Conservation (phyloP, 345 rosid species). For the Gossypium anomalum region DNA sequence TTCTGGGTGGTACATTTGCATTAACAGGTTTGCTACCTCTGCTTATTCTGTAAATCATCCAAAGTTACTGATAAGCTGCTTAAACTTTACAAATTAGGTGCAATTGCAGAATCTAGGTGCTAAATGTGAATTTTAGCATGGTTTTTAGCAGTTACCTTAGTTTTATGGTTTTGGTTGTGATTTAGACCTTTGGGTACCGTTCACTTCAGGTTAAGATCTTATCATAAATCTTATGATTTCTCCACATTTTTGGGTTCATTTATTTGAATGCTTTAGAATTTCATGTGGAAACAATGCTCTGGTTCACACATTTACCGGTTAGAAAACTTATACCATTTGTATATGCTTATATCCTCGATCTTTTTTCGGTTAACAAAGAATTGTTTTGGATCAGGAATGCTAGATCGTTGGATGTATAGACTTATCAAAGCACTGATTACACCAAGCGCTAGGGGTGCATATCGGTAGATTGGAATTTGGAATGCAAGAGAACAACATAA, state of each 20-base stretch:
- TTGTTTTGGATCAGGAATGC: slow-evolving; percentile 55
- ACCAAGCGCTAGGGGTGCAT: slow-evolving; percentile 32
- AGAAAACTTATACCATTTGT: not conserved
- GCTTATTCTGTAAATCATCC: not conserved
- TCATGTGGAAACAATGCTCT: not conserved
- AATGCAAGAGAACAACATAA: not conserved
- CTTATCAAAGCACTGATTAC: slow-evolving; percentile 59
- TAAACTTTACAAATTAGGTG: not conserved
- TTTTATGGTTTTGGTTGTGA: not conserved
- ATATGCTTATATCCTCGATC: not conserved
- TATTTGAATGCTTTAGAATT: not conserved
- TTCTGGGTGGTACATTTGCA: slow-evolving; percentile 96
- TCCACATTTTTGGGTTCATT: not conserved
- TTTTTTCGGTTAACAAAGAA: not conserved
- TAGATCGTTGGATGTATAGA: slow-evolving; percentile 97
- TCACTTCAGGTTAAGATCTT: not conserved
- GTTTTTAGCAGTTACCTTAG: not conserved
- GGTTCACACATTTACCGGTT: not conserved
- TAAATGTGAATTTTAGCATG: not conserved
- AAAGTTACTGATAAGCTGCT: not conserved
- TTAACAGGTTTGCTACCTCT: slow-evolving; percentile 63
- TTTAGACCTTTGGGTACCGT: not conserved
- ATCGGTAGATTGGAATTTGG: slow-evolving; percentile 16
- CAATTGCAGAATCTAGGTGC: not conserved
- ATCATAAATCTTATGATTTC: not conserved